These are phyloP conservation scores for Ichthyophthirius multifiliis DNA, from an alignment of 169 alveolate species.

Conservation along the genomic window DNA sequence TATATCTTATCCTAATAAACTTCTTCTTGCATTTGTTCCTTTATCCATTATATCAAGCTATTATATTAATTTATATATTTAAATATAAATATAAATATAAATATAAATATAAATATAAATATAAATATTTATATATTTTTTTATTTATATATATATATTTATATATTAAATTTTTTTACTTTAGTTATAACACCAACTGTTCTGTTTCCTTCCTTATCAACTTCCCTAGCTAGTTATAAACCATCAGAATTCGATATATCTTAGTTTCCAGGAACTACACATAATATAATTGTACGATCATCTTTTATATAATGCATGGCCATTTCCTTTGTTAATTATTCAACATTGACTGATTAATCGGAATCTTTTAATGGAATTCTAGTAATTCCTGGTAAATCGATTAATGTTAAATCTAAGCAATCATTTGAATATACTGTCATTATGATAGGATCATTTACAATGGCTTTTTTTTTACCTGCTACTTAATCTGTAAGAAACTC, in stretches of 20 bases:
- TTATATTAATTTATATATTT: too few relatives aligned
- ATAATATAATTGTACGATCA: conserved; percentile 95
- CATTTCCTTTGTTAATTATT: conserved; percentile 93
- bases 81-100: too few relatives aligned
- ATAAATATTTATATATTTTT: too few relatives aligned
- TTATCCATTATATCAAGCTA: conserved; percentile 98
- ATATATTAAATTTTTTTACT: too few relatives aligned
- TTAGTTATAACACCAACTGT: conserved; percentile 95
- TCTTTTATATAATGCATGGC: conserved; percentile 91
- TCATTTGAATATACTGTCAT: conserved; percentile 93
- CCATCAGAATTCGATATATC: conserved; percentile 98
- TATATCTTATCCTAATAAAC: conserved; percentile 95
- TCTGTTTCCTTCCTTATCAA: conserved; percentile 95
- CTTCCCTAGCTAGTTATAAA: conserved; percentile 93
- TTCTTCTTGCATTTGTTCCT: conserved; percentile 96
- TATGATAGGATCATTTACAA: conserved; percentile 96
- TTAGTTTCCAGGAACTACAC: conserved; percentile 96
- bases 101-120: too few relatives aligned
- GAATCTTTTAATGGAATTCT: conserved; percentile 95
- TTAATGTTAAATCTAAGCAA: conserved; percentile 96
- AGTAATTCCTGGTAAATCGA: conserved; percentile 99
- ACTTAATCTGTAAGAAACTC: conserved; percentile 89
- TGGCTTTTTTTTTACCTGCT: conserved; percentile 28
- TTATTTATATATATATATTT: too few relatives aligned
- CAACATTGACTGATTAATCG: conserved; percentile 95